Evolutionary conservation across 73 alveolate species (phyloP).

Genomic region (Urostyla sp.): DNA sequence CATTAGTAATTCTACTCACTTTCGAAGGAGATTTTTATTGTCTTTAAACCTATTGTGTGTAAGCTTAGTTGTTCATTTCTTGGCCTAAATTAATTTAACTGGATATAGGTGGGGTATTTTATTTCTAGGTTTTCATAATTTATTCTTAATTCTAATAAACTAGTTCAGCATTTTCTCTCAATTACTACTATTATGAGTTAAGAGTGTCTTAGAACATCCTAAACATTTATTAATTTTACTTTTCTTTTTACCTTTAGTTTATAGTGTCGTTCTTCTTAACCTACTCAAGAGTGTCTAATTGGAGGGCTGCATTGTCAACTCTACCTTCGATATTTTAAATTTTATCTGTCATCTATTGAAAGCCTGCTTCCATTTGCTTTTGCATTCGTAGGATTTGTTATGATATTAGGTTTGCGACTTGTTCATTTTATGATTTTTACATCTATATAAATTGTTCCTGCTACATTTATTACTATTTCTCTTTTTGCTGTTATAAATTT

Average conservation of each 20-base stretch:
- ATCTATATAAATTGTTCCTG: no score
- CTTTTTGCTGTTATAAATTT: no score
- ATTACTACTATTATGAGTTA: neutral
- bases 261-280: neutral
- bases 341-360: constrained; percentile 31
- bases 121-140: no score
- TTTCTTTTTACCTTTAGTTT: constrained; percentile 32
- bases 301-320: constrained; percentile 28
- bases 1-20: no score
- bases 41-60: no score
- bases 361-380: constrained; percentile 38
- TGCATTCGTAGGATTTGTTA: constrained; percentile 27
- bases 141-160: no score
- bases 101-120: no score
- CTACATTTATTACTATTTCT: no score
- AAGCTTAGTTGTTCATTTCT: no score
- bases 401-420: constrained; percentile 19
- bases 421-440: no score
- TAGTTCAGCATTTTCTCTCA: neutral
- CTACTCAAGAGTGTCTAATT: constrained; percentile 26
- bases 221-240: constrained; percentile 1
- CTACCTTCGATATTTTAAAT: constrained; percentile 41
- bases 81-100: no score
- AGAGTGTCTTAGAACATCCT: constrained; percentile 36
- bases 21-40: constrained; percentile 21